Evolutionary conservation across 345 rosid genomes (phyloP).

Genomic region (Citrus australasica): DNA sequence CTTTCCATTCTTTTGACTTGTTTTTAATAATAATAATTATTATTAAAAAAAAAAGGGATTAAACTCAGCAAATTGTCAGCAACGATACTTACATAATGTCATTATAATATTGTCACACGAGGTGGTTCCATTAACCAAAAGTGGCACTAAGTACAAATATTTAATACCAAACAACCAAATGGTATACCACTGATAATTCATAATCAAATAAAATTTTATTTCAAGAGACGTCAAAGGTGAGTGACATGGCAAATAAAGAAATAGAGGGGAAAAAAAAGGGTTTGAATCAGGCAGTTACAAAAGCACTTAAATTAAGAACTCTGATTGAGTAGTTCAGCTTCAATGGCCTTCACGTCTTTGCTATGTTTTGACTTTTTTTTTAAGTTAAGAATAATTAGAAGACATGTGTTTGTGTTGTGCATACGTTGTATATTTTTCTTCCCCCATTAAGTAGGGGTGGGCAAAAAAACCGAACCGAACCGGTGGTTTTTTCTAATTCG

Average conservation of each 20-base stretch:
- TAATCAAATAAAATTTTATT: background rate
- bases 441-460: too few relatives aligned
- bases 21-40: too few relatives aligned
- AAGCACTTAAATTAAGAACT: background rate
- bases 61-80: background rate
- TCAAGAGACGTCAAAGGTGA: background rate
- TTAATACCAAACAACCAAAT: too few relatives aligned
- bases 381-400: too few relatives aligned
- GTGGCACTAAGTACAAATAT: background rate
- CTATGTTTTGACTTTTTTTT: background rate
- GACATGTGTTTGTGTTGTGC: too few relatives aligned
- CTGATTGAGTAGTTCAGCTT: too few relatives aligned
- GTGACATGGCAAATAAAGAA: background rate
- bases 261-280: background rate
- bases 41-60: background rate
- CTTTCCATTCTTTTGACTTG: background rate
- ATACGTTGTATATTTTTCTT: too few relatives aligned
- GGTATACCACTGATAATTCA: too few relatives aligned
- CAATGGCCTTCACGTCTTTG: conserved; percentile 2
- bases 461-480: too few relatives aligned
- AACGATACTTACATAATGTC: background rate
- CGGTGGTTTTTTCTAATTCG: too few relatives aligned
- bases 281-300: background rate
- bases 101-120: background rate
- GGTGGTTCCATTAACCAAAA: background rate